A percentile compares a stretch with the other conserved stretches of the same genome.
phyloP scores from a whole-genome alignment of 164 flowering plant species.

The Amborella trichopoda region DNA sequence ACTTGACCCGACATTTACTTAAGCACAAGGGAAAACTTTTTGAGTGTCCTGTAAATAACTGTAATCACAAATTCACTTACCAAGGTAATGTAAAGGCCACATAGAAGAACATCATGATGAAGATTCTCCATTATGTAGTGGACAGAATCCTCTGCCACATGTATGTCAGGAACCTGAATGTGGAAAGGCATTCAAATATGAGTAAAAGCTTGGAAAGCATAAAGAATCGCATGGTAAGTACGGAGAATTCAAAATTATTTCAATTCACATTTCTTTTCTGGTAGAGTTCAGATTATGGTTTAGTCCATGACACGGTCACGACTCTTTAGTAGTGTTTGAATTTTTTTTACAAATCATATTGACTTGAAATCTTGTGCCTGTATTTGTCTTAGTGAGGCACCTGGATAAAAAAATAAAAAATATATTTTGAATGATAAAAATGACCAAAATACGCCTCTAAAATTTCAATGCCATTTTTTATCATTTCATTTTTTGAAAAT shows the following conservation, averaged over 20 bases:
- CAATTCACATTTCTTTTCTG: too few species aligned
- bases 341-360: background rate
- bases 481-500: too few species aligned
- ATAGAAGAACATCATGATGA: slow-evolving; percentile 47
- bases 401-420: background rate
- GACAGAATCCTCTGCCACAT: slow-evolving; percentile 20
- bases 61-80: slow-evolving; percentile 33
- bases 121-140: slow-evolving; percentile 6
- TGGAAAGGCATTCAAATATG: slow-evolving; percentile 61
- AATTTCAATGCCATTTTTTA: too few species aligned
- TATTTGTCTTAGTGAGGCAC: background rate
- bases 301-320: background rate
- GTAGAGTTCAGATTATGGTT: background rate
- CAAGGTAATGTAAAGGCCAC: slow-evolving; percentile 64
- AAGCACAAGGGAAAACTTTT: slow-evolving; percentile 66
- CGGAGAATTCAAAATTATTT: background rate
- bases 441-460: too few species aligned
- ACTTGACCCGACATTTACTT: slow-evolving; percentile 63
- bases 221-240: slow-evolving; percentile 77
- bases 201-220: slow-evolving; percentile 55
- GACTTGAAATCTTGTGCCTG: background rate
- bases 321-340: too few species aligned
- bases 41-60: slow-evolving; percentile 46
- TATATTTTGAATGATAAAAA: too few species aligned
- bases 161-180: slow-evolving; percentile 63